Percentiles rank a stretch among this genome's conserved stretches.
Evolutionary conservation across 2,329 filamentous ascomycete genomes (phyloP).

Genomic region (Trichophyton verrucosum): DNA sequence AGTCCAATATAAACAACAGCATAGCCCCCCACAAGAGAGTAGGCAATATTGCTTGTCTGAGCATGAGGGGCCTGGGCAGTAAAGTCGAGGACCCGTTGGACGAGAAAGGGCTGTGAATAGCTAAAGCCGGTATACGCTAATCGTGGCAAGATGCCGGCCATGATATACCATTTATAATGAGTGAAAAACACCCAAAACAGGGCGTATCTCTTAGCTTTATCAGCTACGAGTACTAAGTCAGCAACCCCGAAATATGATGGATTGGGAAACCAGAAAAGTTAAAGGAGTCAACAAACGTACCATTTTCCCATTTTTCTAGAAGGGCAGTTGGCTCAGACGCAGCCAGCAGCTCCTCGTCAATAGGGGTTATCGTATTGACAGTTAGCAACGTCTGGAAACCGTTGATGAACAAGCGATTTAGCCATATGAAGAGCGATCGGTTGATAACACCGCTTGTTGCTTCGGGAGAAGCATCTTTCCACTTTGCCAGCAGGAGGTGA

Average conservation of each 20-base stretch:
- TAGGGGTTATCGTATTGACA: not conserved
- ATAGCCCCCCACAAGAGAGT: not conserved
- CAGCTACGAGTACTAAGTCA: not conserved
- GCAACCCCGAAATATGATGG: not conserved
- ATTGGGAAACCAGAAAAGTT: not conserved
- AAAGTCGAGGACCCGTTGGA: not conserved
- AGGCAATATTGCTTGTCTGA: not conserved
- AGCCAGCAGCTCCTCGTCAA: not conserved
- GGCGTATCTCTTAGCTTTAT: not conserved
- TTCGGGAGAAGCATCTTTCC: slow-evolving; percentile 3
- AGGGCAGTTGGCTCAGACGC: not conserved
- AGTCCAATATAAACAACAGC: slow-evolving; percentile 5
- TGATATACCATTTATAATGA: not conserved
- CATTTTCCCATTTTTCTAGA: not conserved
- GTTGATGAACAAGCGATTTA: not conserved
- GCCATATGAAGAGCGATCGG: not conserved
- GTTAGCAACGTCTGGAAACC: not conserved
- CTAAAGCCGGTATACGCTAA: not conserved
- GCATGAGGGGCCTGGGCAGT: not conserved
- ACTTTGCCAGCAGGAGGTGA: not conserved
- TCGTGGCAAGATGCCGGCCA: not conserved
- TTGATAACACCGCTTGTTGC: not conserved
- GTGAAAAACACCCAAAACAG: not conserved
- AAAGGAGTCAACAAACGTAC: not conserved
- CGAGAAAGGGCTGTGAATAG: slow-evolving; percentile 1